Conservation (phyloP, 495 filamentous ascomycete genomes). For the Schizothecium vesticola region DNA sequence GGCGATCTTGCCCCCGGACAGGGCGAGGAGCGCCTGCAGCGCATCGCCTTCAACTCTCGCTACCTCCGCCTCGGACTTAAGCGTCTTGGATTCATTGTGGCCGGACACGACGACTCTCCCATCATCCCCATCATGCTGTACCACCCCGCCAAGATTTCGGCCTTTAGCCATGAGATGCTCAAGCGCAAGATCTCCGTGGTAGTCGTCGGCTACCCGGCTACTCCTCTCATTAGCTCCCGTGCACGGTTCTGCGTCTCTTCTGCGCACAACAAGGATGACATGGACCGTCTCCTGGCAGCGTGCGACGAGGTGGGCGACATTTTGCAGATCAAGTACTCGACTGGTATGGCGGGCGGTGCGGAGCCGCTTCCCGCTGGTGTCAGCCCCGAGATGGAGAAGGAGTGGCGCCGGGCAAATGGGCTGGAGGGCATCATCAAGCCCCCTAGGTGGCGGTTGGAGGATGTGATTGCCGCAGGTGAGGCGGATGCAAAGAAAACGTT, state of each 20-base stretch:
- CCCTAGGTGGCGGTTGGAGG: slow-evolving; percentile 76
- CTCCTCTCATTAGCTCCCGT: slow-evolving; percentile 89
- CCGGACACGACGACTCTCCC: slow-evolving; percentile 94
- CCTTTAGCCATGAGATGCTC: slow-evolving; percentile 97
- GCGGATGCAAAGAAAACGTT: slow-evolving; percentile 71
- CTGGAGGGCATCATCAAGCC: slow-evolving; percentile 50
- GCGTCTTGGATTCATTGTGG: slow-evolving; percentile 93
- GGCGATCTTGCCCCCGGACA: slow-evolving; percentile 86
- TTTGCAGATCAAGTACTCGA: slow-evolving; percentile 92
- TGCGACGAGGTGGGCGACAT: slow-evolving; percentile 92
- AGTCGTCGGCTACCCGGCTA: slow-evolving; percentile 94
- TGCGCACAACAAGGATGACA: slow-evolving; percentile 95
- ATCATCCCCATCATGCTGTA: slow-evolving; percentile 93
- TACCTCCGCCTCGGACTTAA: slow-evolving; percentile 96
- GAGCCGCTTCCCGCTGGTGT: slow-evolving; percentile 65
- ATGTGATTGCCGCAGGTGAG: slow-evolving; percentile 72
- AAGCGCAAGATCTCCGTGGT: slow-evolving; percentile 97
- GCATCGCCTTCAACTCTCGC: slow-evolving; percentile 95
- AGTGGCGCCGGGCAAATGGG: slow-evolving; percentile 56
- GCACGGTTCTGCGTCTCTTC: slow-evolving; percentile 94
- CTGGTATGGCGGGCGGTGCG: slow-evolving; percentile 83
- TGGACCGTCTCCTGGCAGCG: slow-evolving; percentile 82
- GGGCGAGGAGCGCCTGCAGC: slow-evolving; percentile 91
- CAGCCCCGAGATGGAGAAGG: slow-evolving; percentile 63
- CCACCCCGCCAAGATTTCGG: slow-evolving; percentile 95